Evolutionary conservation across 495 filamentous ascomycete species (phyloP).

Genomic region (Hypoxylon lenormandii): DNA sequence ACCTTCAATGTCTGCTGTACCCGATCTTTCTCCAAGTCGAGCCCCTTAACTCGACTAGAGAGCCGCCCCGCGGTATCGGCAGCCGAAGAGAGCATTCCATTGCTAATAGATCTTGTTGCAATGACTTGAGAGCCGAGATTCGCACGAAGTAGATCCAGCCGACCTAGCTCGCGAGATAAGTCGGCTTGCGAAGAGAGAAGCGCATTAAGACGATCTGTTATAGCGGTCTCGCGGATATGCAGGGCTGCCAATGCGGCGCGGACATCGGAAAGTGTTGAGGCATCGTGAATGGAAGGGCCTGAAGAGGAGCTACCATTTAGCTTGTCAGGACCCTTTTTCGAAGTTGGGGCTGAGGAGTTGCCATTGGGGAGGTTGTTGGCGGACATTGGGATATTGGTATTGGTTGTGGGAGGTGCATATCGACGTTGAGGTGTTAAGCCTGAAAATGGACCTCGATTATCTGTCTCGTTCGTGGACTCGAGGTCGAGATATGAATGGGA

Average conservation of each 20-base stretch:
- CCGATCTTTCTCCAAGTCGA: conserved; percentile 89
- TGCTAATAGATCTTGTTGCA: conserved; percentile 82
- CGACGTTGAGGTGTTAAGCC: conserved; percentile 46
- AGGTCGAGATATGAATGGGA: background rate
- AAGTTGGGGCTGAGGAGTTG: conserved; percentile 46
- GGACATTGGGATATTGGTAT: conserved; percentile 47
- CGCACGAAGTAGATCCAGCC: conserved; percentile 90
- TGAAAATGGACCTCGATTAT: conserved; percentile 34
- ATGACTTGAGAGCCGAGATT: conserved; percentile 88
- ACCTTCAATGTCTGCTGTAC: conserved; percentile 91
- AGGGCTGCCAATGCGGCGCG: conserved; percentile 78
- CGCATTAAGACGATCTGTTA: conserved; percentile 78
- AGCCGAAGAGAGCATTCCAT: conserved; percentile 86
- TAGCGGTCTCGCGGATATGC: conserved; percentile 76
- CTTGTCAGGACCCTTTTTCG: conserved; percentile 42
- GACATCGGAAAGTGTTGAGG: conserved; percentile 80
- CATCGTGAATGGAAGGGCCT: conserved; percentile 69
- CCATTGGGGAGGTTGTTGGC: conserved; percentile 52
- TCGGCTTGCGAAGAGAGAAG: conserved; percentile 84
- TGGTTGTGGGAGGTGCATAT: conserved; percentile 48
- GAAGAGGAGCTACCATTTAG: conserved; percentile 43
- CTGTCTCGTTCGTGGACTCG: conserved; percentile 4
- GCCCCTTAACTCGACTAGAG: conserved; percentile 81
- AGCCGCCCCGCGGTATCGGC: conserved; percentile 87
- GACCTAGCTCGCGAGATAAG: conserved; percentile 80